These are phyloP conservation scores for Solanum arcanum DNA, from an alignment of 257 asterid species.

Conservation along the genomic window DNA sequence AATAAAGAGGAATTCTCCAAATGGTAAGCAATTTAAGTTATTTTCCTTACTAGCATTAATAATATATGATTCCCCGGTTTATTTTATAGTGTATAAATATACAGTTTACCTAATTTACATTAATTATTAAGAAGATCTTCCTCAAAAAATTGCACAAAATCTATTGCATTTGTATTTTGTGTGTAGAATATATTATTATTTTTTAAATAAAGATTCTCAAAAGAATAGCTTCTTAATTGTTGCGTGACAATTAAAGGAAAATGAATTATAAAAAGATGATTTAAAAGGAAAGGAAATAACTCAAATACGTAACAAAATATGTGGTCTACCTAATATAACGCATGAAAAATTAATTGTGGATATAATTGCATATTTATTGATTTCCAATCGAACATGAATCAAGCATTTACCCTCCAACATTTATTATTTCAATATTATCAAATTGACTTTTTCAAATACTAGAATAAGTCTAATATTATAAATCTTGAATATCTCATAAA, in stretches of 20 bases:
- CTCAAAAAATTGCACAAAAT: background rate
- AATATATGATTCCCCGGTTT: background rate
- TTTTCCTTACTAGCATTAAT: background rate
- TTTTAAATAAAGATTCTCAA: background rate
- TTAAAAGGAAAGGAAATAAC: background rate
- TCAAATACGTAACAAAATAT: background rate
- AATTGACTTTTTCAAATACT: background rate
- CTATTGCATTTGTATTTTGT: background rate
- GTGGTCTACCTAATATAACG: background rate
- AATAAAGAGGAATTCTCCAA: background rate
- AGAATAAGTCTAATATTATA: background rate
- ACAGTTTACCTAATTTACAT: background rate
- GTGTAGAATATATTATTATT: background rate
- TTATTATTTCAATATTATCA: background rate
- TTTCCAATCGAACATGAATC: background rate
- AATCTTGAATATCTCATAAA: background rate
- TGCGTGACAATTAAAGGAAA: background rate
- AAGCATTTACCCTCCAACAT: background rate
- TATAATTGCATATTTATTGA: background rate
- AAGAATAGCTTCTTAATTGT: background rate
- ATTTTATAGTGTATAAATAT: background rate
- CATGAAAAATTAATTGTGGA: background rate
- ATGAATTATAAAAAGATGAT: background rate
- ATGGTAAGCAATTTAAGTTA: background rate
- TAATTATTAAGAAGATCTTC: background rate